Base-by-base conservation (phyloP, 495 filamentous ascomycete species). In the Aspergillus carlsbadensis region DNA sequence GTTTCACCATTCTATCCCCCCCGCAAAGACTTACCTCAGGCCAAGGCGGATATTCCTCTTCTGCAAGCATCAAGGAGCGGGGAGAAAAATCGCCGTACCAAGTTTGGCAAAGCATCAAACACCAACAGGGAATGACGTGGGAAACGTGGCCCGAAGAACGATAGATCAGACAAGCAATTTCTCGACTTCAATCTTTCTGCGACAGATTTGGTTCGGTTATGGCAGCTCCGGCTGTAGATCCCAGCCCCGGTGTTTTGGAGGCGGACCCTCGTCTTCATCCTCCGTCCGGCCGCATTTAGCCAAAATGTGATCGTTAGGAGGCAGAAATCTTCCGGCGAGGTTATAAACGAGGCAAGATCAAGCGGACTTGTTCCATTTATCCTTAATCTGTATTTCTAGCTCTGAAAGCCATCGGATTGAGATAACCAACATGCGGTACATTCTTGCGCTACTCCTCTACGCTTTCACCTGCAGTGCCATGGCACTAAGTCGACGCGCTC, bases 371-470 rank as follows among this genome's bases (percentile, higher is more conserved):
- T 29, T 29, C 8, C 26, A 4, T 29, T 29, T 29, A 8, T 3
- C 8, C 8, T 29, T 8, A 29, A 3, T 3, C 26, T 3, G 26
- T 29, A 8, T 29, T 29, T 8, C 26, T 29, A 4, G 26, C 8
- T 29, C 26, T 29, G 8, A 29, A 8, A 8, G 4, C 4, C 26
- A 29, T 29, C 8, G 3, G 4, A 3, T 6, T 36, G 3, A 6
- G 4, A 34, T 17, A n/a, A 17, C 26, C 26, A 44, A 10, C 3
- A 44, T 54, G 17, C 39, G n/a, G 24, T 45, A 46, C 0, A 15
- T 64, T 7, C 50, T 64, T 39, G 31, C 57, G 0, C 7, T 47
- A 10, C 21, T 60, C 7, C 39, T 64, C 14, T 60, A 22, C 24
- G 54, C 51, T 0, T 33, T 61, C 8, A 17, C 51, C 26, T 57